Evolutionary conservation across 306 rosid genomes (phyloP).

Genomic region (Glycine latifolia): DNA sequence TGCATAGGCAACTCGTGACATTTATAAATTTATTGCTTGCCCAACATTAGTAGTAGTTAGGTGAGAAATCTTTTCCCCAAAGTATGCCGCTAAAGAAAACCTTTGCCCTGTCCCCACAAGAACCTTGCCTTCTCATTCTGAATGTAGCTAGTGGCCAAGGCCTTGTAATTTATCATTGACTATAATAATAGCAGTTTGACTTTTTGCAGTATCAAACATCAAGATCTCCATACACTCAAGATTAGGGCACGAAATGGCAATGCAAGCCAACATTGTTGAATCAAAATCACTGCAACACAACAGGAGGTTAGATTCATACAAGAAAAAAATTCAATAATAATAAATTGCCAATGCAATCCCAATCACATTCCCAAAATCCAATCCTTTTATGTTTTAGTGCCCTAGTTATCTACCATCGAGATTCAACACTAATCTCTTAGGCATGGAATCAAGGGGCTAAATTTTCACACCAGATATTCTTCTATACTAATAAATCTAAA

Average conservation of each 20-base stretch:
- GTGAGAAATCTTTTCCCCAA: no score
- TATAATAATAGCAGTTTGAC: slow-evolving; percentile 36
- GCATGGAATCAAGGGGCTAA: background rate
- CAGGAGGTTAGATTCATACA: slow-evolving; percentile 8
- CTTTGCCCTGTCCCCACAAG: no score
- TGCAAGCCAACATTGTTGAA: slow-evolving; percentile 91
- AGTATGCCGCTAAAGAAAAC: no score
- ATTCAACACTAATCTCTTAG: no score
- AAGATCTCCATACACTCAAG: slow-evolving; percentile 79
- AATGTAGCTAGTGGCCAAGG: slow-evolving; percentile 35
- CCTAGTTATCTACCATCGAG: no score
- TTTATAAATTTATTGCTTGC: no score
- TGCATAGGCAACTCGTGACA: no score
- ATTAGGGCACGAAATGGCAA: slow-evolving; percentile 94
- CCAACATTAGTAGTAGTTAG: no score
- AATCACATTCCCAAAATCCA: slow-evolving; percentile 11
- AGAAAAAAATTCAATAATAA: background rate
- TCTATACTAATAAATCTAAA: no score
- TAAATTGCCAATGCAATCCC: background rate
- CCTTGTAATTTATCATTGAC: slow-evolving; percentile 38
- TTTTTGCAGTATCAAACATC: slow-evolving; percentile 51
- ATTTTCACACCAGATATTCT: background rate
- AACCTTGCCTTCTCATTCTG: no score
- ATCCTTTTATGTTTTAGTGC: background rate
- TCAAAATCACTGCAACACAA: slow-evolving; percentile 77